Conservation (phyloP, 2,329 filamentous ascomycete genomes). For the Scytalidium lignicola region DNA sequence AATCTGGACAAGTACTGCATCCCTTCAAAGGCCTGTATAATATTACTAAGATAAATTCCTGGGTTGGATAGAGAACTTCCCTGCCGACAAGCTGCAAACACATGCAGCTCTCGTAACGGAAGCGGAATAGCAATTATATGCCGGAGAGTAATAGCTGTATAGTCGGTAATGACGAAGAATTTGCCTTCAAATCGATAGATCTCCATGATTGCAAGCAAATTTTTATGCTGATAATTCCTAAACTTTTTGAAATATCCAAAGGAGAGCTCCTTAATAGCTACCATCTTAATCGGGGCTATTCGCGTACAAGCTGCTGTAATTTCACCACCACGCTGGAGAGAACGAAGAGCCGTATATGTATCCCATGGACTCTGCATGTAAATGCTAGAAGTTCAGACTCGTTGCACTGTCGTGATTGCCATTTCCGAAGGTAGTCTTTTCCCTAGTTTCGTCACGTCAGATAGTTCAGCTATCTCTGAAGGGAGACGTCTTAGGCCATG, state of each 20-base stretch:
- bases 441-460: too few species aligned
- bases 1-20: conserved; percentile 9
- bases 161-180: conserved; percentile 10
- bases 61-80: conserved; percentile 2
- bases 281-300: conserved; percentile 5
- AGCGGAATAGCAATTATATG: conserved; percentile 9
- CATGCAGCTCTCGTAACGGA: conserved; percentile 7
- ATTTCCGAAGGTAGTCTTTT: too few species aligned
- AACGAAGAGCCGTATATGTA: conserved; percentile 5
- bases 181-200: conserved; percentile 7
- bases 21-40: conserved; percentile 9
- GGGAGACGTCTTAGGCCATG: too few species aligned
- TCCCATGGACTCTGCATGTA: conserved; percentile 5
- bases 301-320: conserved; percentile 9
- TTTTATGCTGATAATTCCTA: conserved; percentile 6
- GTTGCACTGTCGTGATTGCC: too few species aligned
- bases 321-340: conserved; percentile 7
- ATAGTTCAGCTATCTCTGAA: too few species aligned
- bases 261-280: conserved; percentile 7
- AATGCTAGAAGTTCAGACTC: background rate
- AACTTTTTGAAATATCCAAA: conserved; percentile 5
- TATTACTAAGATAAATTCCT: background rate
- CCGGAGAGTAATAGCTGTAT: conserved; percentile 9
- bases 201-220: conserved; percentile 7
- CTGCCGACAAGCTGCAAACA: conserved; percentile 9